A percentile compares a stretch with the other conserved stretches of the same genome.
phyloP scores from a whole-genome alignment of 2,329 filamentous ascomycete genomes.

The Diaporthe vaccinii region DNA sequence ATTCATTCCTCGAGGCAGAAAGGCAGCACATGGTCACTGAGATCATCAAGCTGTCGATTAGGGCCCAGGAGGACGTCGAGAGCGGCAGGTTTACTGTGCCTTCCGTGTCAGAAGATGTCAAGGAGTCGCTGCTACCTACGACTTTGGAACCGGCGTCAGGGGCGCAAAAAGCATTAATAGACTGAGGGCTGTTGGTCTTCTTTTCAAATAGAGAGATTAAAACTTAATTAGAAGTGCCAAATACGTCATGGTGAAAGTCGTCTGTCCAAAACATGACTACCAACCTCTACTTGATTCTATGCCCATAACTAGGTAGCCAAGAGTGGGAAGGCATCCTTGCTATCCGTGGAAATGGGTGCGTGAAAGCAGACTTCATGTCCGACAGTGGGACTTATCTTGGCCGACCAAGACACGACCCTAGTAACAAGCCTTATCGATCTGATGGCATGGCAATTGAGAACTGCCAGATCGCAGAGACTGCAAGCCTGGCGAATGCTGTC shows the following conservation, averaged over 20 bases:
- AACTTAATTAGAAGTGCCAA: neutral
- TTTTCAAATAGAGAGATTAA: neutral
- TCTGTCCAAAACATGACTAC: neutral
- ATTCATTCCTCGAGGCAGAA: slow-evolving; percentile 45
- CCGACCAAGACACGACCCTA: neutral
- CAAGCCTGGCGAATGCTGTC: neutral
- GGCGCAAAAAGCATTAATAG: neutral
- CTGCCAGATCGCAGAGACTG: no score
- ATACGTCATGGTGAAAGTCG: neutral
- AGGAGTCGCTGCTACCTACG: no score
- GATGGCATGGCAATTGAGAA: neutral
- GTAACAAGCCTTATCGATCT: neutral
- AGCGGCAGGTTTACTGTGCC: slow-evolving; percentile 15
- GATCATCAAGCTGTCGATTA: slow-evolving; percentile 43
- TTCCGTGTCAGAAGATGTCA: neutral
- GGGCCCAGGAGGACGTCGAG: slow-evolving; percentile 46
- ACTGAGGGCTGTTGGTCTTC: neutral
- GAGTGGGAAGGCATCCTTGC: neutral
- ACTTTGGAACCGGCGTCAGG: neutral
- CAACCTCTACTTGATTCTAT: neutral
- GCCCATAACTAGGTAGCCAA: no score
- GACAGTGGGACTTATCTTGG: no score
- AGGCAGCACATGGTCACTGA: slow-evolving; percentile 45
- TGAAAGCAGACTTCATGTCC: neutral
- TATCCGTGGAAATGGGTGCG: neutral